Evolutionary conservation across 495 filamentous ascomycete species (phyloP).

Genomic region (Tetracladium setigerum): DNA sequence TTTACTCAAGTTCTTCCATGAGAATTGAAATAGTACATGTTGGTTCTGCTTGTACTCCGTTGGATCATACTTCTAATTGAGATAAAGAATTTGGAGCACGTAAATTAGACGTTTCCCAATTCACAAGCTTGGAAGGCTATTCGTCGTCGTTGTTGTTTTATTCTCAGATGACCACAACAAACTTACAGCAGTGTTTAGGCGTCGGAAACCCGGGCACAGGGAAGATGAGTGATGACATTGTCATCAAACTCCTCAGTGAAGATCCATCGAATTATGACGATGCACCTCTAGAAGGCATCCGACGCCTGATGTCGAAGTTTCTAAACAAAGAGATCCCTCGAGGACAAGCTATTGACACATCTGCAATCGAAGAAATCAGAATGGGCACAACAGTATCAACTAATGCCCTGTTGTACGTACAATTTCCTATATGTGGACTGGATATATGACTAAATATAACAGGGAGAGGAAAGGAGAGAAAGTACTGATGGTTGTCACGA

Average conservation of each 20-base stretch:
- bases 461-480: slow-evolving; percentile 7
- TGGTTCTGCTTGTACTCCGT: too few species aligned
- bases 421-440: slow-evolving; percentile 19
- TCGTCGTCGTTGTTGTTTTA: too few species aligned
- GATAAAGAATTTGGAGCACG: too few species aligned
- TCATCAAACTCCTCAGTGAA: slow-evolving; percentile 42
- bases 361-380: slow-evolving; percentile 1
- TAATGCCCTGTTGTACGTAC: slow-evolving; percentile 16
- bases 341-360: slow-evolving; percentile 2
- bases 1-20: too few species aligned
- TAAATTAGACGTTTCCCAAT: too few species aligned
- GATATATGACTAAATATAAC: slow-evolving; percentile 11
- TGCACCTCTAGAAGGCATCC: slow-evolving; percentile 30
- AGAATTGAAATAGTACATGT: too few species aligned
- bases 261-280: slow-evolving; percentile 42
- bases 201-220: slow-evolving; percentile 56
- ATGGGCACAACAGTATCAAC: slow-evolving; percentile 24
- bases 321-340: slow-evolving; percentile 38
- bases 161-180: too few species aligned
- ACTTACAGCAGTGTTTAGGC: too few species aligned
- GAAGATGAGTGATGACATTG: slow-evolving; percentile 31
- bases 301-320: slow-evolving; percentile 52
- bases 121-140: too few species aligned
- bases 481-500: slow-evolving; percentile 16
- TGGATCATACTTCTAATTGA: too few species aligned